phyloP scores from a whole-genome alignment of 1,284 basidiomycete genomes.

The Cutaneotrichosporon cutaneum region DNA sequence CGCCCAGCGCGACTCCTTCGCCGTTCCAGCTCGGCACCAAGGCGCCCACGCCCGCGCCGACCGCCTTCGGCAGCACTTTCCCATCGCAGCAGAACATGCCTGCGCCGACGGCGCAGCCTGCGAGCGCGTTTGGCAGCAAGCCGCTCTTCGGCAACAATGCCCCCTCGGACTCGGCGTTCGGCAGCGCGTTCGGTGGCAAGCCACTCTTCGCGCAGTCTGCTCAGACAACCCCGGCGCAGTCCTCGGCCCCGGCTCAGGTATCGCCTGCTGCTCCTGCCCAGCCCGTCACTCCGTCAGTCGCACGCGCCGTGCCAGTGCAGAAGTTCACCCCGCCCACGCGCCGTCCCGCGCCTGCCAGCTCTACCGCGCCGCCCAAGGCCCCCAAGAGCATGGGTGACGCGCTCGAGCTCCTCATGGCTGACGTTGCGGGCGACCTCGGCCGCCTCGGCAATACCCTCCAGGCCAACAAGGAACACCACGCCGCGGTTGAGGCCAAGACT shows the following conservation, averaged over 20 bases:
- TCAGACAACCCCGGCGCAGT: background rate
- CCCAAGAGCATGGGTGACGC: slow-evolving; percentile 33
- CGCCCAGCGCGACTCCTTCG: slow-evolving; percentile 4
- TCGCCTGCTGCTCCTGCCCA: background rate
- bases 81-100: background rate
- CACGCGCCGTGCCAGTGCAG: background rate
- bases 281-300: background rate
- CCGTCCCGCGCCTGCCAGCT: slow-evolving; percentile 36
- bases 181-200: slow-evolving; percentile 5
- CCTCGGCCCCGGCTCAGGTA: background rate
- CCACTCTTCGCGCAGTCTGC: slow-evolving; percentile 4
- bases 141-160: background rate
- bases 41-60: background rate
- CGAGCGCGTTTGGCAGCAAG: slow-evolving; percentile 4
- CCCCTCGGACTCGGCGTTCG: background rate
- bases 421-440: slow-evolving; percentile 47
- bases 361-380: slow-evolving; percentile 24
- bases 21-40: slow-evolving; percentile 3
- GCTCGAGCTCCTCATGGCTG: slow-evolving; percentile 47
- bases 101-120: slow-evolving; percentile 10
- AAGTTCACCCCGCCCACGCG: slow-evolving; percentile 31
- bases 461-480: slow-evolving; percentile 37
- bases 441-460: slow-evolving; percentile 46
- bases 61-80: slow-evolving; percentile 4
- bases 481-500: slow-evolving; percentile 22